phyloP scores from a whole-genome alignment of 2,329 filamentous ascomycete genomes.

The Hymenoscyphus fructigenus region DNA sequence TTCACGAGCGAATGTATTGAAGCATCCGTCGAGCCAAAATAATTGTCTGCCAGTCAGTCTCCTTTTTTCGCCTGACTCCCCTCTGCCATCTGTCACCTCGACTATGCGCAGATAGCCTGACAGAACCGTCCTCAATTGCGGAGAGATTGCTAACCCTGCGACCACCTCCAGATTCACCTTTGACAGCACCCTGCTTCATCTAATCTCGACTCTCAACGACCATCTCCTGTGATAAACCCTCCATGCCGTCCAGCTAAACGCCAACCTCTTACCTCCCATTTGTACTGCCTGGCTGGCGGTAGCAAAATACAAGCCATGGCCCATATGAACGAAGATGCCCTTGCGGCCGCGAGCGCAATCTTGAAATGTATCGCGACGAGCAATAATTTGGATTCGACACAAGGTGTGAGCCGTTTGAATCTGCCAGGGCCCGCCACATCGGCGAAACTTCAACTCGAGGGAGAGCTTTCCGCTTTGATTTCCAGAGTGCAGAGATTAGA shows the following conservation, averaged over 20 bases:
- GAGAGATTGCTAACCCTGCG: constrained; percentile 4
- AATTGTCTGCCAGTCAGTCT: background rate
- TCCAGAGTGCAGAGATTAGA: constrained; percentile 80
- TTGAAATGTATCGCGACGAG: constrained; percentile 50
- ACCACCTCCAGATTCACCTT: background rate
- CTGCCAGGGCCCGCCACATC: constrained; percentile 75
- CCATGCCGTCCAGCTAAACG: constrained; percentile 18
- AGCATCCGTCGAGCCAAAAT: background rate
- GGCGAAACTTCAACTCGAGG: constrained; percentile 77
- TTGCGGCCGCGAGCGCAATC: constrained; percentile 54
- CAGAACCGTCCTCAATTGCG: background rate
- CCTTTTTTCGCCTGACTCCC: background rate
- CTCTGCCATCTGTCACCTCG: background rate
- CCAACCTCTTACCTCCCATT: background rate
- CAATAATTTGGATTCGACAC: constrained; percentile 15
- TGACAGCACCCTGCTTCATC: background rate
- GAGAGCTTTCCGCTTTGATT: constrained; percentile 76
- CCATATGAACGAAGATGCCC: constrained; percentile 48
- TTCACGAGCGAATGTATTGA: background rate
- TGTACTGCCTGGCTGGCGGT: constrained; percentile 30
- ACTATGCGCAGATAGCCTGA: background rate
- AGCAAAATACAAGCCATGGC: constrained; percentile 27
- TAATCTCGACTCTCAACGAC: background rate
- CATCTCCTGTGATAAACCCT: constrained; percentile 6
- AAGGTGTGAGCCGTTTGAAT: constrained; percentile 45